A percentile compares a stretch with the other conserved stretches of the same genome.
These are phyloP conservation scores for Epichloe typhina DNA, from an alignment of 2,329 filamentous ascomycete species.

Conservation along the genomic window DNA sequence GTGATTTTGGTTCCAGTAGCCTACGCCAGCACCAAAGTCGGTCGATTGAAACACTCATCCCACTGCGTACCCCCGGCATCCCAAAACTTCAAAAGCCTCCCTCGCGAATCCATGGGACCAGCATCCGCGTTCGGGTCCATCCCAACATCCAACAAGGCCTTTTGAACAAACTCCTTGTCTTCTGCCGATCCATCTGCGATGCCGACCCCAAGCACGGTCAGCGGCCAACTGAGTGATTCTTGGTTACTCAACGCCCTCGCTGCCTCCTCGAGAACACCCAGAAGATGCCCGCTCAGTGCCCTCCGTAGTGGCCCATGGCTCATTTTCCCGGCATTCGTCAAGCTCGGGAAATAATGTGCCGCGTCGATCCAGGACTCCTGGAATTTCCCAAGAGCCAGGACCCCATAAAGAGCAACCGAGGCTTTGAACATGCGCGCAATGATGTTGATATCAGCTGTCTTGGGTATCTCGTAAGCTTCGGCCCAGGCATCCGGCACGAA, in stretches of 20 bases:
- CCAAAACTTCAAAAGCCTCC: background rate
- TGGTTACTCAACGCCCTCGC: background rate
- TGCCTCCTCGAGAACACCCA: background rate
- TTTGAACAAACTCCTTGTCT: background rate
- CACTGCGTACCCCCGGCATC: background rate
- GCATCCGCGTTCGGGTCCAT: background rate
- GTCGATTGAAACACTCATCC: background rate
- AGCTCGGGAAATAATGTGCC: background rate
- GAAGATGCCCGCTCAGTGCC: background rate
- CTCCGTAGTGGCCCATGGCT: background rate
- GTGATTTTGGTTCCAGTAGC: background rate
- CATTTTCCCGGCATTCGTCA: background rate
- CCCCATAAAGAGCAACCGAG: background rate
- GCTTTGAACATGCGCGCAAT: background rate
- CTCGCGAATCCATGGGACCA: background rate
- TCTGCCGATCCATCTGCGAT: background rate
- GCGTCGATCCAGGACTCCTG: background rate
- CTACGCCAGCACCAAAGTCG: constrained; percentile 1
- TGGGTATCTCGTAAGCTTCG: background rate
- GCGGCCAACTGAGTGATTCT: background rate
- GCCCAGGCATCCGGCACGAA: background rate
- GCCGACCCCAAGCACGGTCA: background rate
- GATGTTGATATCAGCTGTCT: background rate
- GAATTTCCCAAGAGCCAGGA: background rate
- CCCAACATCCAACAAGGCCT: background rate